Percentiles rank a stretch among this genome's conserved stretches.
Evolutionary conservation across 768 basidiomycete genomes (phyloP).

Genomic region (Psilocybe subaeruginosa): DNA sequence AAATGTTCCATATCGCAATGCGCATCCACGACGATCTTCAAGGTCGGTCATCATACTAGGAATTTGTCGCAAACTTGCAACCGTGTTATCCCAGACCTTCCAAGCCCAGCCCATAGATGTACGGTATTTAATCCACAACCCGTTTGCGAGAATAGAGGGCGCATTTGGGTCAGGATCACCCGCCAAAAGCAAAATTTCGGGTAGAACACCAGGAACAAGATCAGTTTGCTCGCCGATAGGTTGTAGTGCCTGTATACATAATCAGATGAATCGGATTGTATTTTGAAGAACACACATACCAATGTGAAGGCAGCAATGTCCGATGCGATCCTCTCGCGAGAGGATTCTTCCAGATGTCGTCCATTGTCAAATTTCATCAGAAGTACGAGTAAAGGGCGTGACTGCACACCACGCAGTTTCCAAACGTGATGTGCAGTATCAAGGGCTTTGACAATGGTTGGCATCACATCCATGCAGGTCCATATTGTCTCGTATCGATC

Average conservation of each 20-base stretch:
- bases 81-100: conserved; percentile 84
- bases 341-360: conserved; percentile 52
- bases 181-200: conserved; percentile 71
- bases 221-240: conserved; percentile 42
- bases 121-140: conserved; percentile 83
- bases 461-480: conserved; percentile 73
- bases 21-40: conserved; percentile 50
- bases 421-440: conserved; percentile 64
- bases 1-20: conserved; percentile 70
- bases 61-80: conserved; percentile 74
- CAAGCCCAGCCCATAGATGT: conserved; percentile 74
- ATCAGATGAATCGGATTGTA: background rate
- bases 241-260: conserved; percentile 45
- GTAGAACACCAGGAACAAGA: conserved; percentile 48
- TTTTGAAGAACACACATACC: conserved; percentile 39
- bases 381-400: conserved; percentile 62
- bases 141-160: conserved; percentile 71
- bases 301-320: conserved; percentile 66
- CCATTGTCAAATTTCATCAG: conserved; percentile 69
- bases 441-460: conserved; percentile 58
- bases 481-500: conserved; percentile 73
- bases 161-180: conserved; percentile 61
- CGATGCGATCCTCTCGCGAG: conserved; percentile 60
- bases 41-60: conserved; percentile 55
- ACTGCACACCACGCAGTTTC: conserved; percentile 68